These are phyloP conservation scores for Yamadazyma aaseri DNA, from an alignment of 1,139 yeast genomes.

Conservation along the genomic window DNA sequence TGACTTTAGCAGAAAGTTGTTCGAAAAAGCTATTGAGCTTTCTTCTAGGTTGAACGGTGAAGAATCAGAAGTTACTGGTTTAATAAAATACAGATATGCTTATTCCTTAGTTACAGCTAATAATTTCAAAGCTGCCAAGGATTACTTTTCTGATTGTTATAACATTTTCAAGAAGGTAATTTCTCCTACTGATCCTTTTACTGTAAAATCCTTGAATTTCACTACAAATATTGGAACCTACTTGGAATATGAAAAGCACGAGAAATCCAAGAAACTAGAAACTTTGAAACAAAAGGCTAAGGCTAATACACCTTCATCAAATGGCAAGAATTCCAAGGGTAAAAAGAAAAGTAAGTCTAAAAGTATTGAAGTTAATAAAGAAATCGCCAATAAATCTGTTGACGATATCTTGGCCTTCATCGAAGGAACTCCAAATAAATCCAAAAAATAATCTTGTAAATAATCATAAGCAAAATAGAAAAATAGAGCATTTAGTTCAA, in stretches of 20 bases:
- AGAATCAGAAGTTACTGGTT: conserved; percentile 56
- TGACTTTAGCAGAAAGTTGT: conserved; percentile 42
- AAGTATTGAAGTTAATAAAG: conserved; percentile 45
- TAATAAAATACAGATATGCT: conserved; percentile 64
- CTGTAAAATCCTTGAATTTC: conserved; percentile 66
- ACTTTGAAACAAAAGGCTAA: conserved; percentile 15
- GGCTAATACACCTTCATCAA: conserved; percentile 9
- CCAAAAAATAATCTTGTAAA: conserved; percentile 12
- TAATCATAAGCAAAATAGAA: conserved; percentile 4
- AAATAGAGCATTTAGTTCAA: background rate
- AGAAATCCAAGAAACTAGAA: conserved; percentile 24
- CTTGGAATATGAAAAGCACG: conserved; percentile 34
- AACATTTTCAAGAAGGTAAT: conserved; percentile 52
- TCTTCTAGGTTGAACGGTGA: conserved; percentile 54
- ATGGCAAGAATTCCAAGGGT: conserved; percentile 7
- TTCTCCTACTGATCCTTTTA: conserved; percentile 62
- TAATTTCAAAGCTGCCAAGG: conserved; percentile 55
- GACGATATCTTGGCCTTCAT: conserved; percentile 69
- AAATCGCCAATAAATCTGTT: conserved; percentile 57
- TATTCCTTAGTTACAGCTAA: conserved; percentile 56
- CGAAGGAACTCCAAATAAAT: conserved; percentile 40
- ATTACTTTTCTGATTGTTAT: conserved; percentile 51
- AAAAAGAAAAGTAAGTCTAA: conserved; percentile 22
- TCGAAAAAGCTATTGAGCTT: conserved; percentile 46
- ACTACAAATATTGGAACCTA: conserved; percentile 49